Evolutionary conservation across 2,329 filamentous ascomycete species (phyloP).

Genomic region (Blastomyces emzantsi): DNA sequence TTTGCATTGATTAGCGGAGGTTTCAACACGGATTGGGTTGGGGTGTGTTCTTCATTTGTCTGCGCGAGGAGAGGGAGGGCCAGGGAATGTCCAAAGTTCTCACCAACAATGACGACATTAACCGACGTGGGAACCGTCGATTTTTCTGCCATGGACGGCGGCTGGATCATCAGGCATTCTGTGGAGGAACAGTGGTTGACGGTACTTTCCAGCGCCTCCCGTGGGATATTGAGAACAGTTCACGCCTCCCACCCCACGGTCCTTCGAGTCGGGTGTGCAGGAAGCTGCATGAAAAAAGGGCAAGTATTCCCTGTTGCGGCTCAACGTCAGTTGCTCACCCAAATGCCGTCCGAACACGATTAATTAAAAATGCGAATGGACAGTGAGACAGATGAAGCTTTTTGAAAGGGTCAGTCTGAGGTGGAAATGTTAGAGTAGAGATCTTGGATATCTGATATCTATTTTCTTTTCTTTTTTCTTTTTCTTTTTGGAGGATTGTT

Average conservation of each 20-base stretch:
- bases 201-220: not conserved
- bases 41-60: not conserved
- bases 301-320: not conserved
- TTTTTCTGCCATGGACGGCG: conserved; percentile 12
- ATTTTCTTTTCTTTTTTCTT: not conserved
- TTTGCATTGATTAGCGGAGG: not conserved
- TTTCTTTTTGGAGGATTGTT: no score
- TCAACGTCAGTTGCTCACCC: not conserved
- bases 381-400: not conserved
- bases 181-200: not conserved
- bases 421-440: no score
- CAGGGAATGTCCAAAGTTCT: conserved; percentile 10
- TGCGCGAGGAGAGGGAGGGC: not conserved
- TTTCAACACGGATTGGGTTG: not conserved
- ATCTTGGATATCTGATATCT: not conserved
- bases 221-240: not conserved
- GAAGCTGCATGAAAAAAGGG: not conserved
- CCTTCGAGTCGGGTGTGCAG: not conserved
- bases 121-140: conserved; percentile 14
- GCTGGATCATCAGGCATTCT: conserved; percentile 8
- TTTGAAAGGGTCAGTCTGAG: not conserved
- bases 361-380: not conserved
- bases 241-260: not conserved
- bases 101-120: conserved; percentile 27
- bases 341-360: not conserved